Base-by-base conservation (phyloP, 371 early-diverging fungal genomes). In the Choanephora cucurbitarum region DNA sequence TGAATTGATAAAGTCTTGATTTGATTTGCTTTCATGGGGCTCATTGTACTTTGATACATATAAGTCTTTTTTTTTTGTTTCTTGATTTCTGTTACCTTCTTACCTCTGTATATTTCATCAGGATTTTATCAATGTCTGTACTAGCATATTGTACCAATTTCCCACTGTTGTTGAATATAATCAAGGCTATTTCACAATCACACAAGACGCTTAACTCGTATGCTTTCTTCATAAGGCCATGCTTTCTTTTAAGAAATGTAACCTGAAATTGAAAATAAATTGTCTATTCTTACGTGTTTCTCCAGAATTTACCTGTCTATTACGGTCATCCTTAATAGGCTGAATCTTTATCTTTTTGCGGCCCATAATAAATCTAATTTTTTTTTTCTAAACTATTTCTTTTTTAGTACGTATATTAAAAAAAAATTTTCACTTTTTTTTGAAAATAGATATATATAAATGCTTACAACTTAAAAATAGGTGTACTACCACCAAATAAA, bases 171-270 rank as follows among this genome's bases (percentile, higher is more conserved):
- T 90, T 91, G 76, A 97, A 95, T 64, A 97, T 93, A 54, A 97
- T 91, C 23, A 97, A 76, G 1, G 92, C 96, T 43, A 99, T 92
- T 72, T 99, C 96, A 70, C 97, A 94, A 66, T 93, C 94, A 79
- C 99, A 99, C 24, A 99, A 84, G 4, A 96, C 93, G 61, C 90
- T 90, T 33, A 99, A 88, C 75, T 99, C 99, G 75, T 94, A 96
- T 3, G 99, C 98, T 74, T 99, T 99, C 79, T 99, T 99, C 93
- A 99, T 95, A 47, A 99, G 81, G 15, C 99, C 99, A 48, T 64
- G 52, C 33, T 67, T 62, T 57, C 60, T 49, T 32, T 57, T 58
- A 22, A 61, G 22, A 43, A 60, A 63, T 8, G 70, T 64, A 13
- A 57, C 56, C 58, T 55, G 44, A 14, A 11, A 33, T 44, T 44